A percentile compares a stretch with the other conserved stretches of the same genome.
Evolutionary conservation across 2,329 filamentous ascomycete species (phyloP).

Genomic region (Hypoxylon sp.): DNA sequence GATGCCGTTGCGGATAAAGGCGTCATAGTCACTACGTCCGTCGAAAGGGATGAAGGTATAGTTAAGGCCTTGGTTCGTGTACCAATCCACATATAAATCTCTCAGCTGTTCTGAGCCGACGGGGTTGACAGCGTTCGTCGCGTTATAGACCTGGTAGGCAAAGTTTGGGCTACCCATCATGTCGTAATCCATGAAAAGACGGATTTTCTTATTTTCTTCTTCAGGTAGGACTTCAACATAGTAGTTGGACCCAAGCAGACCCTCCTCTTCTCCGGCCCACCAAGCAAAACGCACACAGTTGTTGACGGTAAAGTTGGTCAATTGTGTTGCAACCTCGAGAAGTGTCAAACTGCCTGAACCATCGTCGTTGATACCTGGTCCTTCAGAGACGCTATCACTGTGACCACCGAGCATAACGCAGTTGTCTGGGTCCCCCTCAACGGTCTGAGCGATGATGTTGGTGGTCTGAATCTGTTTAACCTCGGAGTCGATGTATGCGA

Average conservation of each 20-base stretch:
- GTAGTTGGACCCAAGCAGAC: constrained; percentile 73
- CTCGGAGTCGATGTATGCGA: constrained; percentile 72
- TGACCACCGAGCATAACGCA: constrained; percentile 77
- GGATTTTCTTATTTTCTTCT: constrained; percentile 74
- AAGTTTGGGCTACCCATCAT: constrained; percentile 78
- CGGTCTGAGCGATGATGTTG: constrained; percentile 76
- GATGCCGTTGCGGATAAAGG: constrained; percentile 80
- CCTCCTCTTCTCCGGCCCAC: constrained; percentile 77
- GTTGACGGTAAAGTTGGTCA: constrained; percentile 70
- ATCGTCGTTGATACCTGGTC: constrained; percentile 84
- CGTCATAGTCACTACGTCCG: constrained; percentile 84
- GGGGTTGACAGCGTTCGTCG: constrained; percentile 79
- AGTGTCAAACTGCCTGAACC: constrained; percentile 76
- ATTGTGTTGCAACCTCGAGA: constrained; percentile 73
- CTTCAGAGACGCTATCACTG: constrained; percentile 73
- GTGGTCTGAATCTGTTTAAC: constrained; percentile 68
- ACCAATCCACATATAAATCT: constrained; percentile 78
- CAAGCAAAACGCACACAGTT: constrained; percentile 78
- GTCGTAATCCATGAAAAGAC: constrained; percentile 79
- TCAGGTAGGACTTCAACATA: constrained; percentile 70
- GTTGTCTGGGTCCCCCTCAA: constrained; percentile 70
- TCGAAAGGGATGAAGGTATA: constrained; percentile 82
- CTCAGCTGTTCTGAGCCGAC: constrained; percentile 78
- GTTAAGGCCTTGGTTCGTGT: constrained; percentile 71
- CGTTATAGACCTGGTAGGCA: constrained; percentile 78